Evolutionary conservation across 2,329 filamentous ascomycete species (phyloP), one percentile per base, ranked within the genome.

Genomic region (Alternaria sp.): DNA sequence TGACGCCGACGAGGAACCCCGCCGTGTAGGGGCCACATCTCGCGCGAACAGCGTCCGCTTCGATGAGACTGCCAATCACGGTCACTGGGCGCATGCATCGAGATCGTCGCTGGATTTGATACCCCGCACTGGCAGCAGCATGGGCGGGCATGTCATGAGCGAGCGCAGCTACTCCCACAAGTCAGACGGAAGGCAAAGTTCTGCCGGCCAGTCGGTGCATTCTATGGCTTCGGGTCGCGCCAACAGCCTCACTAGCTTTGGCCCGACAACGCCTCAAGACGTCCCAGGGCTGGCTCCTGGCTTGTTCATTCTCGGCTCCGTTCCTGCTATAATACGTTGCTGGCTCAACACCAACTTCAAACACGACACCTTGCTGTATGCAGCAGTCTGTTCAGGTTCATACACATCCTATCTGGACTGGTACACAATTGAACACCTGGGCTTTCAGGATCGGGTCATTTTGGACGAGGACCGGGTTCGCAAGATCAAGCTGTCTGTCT

Each of bases 41-140:
- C 88, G 96, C 71, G 95, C 96, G 51, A 98, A 98, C 78, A 98
- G 96, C 76, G 96, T 99, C 71, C 92, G 96, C 41, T 99, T 99
- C 74, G 96, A 98, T 76, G 95, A 98, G 78, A 97, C 93, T 75
- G 94, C 95, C 14, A 89, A 97, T 71, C 94, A 97, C 72, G 92
- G 93, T 51, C 94, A 94, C 78, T 96, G 96, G 88, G 90, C 90
- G 41, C 93, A 97, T 75, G 89, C 88, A 68, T 92, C 91, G 63
- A 89, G 95, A 47, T 91, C 94, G 60, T 95, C 93, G 12, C 89
- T 92, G 50, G 96, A 98, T 60, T 91, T 97, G 70, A 88, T 89
- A 44, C 91, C 92, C 25, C 84, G 95, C 55, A 94, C 93, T 21
- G 88, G 89, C 23, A 96, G 93, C 78, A 91, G 93, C 37, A 85